Conservation (phyloP, 2,329 filamentous ascomycete genomes). For the Corniculantispora saksenae region DNA sequence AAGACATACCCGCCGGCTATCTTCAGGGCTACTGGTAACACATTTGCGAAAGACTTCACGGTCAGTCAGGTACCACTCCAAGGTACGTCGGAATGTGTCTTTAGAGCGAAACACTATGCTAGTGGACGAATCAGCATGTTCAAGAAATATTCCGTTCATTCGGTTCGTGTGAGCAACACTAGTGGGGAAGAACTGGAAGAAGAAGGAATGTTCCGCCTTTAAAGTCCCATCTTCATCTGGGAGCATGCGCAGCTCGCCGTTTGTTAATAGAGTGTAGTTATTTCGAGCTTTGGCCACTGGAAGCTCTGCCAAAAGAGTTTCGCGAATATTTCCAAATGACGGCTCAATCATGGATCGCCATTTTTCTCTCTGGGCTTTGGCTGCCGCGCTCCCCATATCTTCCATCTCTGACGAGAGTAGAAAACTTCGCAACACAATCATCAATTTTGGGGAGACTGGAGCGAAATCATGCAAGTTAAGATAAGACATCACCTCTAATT, state of each 20-base stretch:
- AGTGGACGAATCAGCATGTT: slow-evolving; percentile 25
- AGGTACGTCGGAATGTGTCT: slow-evolving; percentile 21
- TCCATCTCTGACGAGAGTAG: neutral
- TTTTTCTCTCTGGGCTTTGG: neutral
- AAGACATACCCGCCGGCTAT: slow-evolving; percentile 18
- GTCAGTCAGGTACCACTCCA: slow-evolving; percentile 26
- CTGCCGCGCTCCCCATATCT: neutral
- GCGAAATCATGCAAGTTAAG: slow-evolving; percentile 32
- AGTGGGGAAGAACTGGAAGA: slow-evolving; percentile 30
- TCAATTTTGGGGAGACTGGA: slow-evolving; percentile 30
- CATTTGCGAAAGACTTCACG: neutral
- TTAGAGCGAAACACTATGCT: slow-evolving; percentile 26
- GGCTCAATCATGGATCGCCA: neutral
- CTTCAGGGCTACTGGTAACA: slow-evolving; percentile 20
- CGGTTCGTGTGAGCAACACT: slow-evolving; percentile 27
- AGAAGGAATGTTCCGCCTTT: slow-evolving; percentile 27
- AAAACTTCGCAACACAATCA: slow-evolving; percentile 28
- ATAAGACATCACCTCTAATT: neutral
- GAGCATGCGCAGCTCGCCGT: slow-evolving; percentile 19
- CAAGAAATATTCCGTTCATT: slow-evolving; percentile 31
- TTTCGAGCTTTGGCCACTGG: slow-evolving; percentile 29
- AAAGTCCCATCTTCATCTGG: slow-evolving; percentile 17
- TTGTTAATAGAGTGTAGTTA: slow-evolving; percentile 25
- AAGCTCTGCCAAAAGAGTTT: slow-evolving; percentile 26
- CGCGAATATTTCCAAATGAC: neutral